Percentiles rank a stretch among this genome's conserved stretches.
Conservation (phyloP, 345 rosid species). For the Clarkia xantiana region DNA sequence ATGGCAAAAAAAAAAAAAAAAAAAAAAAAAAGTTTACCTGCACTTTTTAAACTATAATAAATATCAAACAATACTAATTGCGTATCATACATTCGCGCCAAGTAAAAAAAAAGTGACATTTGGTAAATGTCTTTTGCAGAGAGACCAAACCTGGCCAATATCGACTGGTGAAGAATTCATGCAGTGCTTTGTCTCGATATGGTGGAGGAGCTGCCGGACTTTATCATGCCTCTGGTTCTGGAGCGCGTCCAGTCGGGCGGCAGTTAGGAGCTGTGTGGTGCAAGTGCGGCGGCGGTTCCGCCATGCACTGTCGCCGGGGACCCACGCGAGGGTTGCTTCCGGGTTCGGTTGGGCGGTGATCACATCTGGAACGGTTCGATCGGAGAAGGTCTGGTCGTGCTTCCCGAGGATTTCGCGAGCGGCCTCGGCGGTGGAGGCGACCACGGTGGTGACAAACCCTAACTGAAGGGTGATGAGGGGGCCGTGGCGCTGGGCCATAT, state of each 20-base stretch:
- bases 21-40: too few species aligned
- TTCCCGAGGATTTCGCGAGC: conserved; percentile 23
- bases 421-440: conserved; percentile 18
- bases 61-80: too few species aligned
- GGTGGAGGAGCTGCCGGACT: conserved; percentile 17
- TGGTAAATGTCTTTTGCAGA: too few species aligned
- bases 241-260: conserved; percentile 14
- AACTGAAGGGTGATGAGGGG: conserved; percentile 25
- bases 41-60: too few species aligned
- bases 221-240: conserved; percentile 20
- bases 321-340: conserved; percentile 24
- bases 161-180: conserved; percentile 7
- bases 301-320: conserved; percentile 18
- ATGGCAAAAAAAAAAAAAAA: too few species aligned
- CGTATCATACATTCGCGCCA: too few species aligned
- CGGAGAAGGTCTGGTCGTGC: conserved; percentile 17
- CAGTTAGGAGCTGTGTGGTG: conserved; percentile 19
- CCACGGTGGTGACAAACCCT: conserved; percentile 17
- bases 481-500: conserved; percentile 24
- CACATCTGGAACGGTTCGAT: conserved; percentile 16
- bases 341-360: conserved; percentile 18
- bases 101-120: too few species aligned
- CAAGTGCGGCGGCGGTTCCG: conserved; percentile 26
- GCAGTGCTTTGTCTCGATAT: conserved; percentile 13
- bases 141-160: conserved; percentile 4